A percentile compares a stretch with the other conserved stretches of the same genome.
These are phyloP conservation scores for Pseudopithomyces maydicus DNA, from an alignment of 2,329 filamentous ascomycete genomes.

Conservation along the genomic window DNA sequence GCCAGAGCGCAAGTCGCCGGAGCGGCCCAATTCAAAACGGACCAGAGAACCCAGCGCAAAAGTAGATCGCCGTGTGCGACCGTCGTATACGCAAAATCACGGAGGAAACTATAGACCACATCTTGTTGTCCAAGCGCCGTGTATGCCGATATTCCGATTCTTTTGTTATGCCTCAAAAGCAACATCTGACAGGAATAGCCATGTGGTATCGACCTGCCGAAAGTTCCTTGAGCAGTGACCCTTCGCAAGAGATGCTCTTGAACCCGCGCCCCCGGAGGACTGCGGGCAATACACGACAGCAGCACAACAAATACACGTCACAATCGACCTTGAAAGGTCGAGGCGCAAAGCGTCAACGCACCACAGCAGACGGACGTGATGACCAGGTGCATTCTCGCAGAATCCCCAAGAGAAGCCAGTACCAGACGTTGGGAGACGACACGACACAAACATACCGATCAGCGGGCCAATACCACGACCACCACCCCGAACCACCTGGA, in stretches of 20 bases:
- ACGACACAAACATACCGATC: conserved; percentile 34
- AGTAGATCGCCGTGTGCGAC: conserved; percentile 24
- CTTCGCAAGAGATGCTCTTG: conserved; percentile 41
- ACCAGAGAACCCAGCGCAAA: conserved; percentile 30
- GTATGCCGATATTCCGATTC: neutral
- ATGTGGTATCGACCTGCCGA: conserved; percentile 35
- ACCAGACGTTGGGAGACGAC: conserved; percentile 34
- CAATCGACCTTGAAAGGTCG: conserved; percentile 41
- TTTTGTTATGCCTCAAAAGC: conserved; percentile 19
- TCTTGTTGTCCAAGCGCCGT: conserved; percentile 9
- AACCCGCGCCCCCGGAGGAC: conserved; percentile 44
- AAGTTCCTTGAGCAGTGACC: conserved; percentile 27
- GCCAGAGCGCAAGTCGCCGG: conserved; percentile 33
- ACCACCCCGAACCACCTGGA: conserved; percentile 13
- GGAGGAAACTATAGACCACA: conserved; percentile 1
- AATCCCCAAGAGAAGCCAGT: conserved; percentile 27
- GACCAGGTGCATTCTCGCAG: conserved; percentile 34
- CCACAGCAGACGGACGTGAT: conserved; percentile 30
- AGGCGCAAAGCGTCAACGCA: conserved; percentile 43
- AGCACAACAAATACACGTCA: conserved; percentile 39
- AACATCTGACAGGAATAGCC: conserved; percentile 17
- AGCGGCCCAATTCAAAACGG: conserved; percentile 29
- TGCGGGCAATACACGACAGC: conserved; percentile 33
- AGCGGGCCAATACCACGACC: conserved; percentile 29
- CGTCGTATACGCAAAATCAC: conserved; percentile 17